Evolutionary conservation across 106 monocot genomes (phyloP).

Genomic region (Platanthera zijinensis): DNA sequence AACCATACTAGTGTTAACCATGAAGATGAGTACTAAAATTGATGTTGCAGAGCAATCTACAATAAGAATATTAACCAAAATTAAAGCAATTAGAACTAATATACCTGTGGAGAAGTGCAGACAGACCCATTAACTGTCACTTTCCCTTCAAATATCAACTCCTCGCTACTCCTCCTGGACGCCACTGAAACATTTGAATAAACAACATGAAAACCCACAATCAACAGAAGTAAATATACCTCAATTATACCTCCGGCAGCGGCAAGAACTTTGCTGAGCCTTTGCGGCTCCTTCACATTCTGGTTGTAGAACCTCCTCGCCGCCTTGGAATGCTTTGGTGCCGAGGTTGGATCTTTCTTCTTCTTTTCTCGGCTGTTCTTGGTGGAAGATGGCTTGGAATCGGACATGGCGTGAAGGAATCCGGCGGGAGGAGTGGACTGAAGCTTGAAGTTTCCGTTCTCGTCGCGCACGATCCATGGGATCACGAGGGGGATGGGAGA

Average conservation of each 20-base stretch:
- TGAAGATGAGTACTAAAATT: neutral
- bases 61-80: neutral
- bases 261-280: constrained; percentile 82
- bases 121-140: constrained; percentile 90
- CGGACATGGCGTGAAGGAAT: constrained; percentile 58
- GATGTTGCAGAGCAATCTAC: neutral
- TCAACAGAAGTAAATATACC: neutral
- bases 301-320: constrained; percentile 94
- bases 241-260: constrained; percentile 75
- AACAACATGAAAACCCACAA: neutral
- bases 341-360: constrained; percentile 15
- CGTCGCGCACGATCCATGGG: constrained; percentile 70
- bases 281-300: constrained; percentile 63
- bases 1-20: neutral
- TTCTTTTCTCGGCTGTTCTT: constrained; percentile 27
- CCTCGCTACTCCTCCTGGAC: constrained; percentile 76
- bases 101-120: constrained; percentile 86
- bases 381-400: constrained; percentile 19
- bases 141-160: constrained; percentile 85
- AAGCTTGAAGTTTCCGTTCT: constrained; percentile 42
- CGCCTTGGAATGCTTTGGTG: constrained; percentile 81
- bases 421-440: constrained; percentile 54
- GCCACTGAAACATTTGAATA: constrained; percentile 43
- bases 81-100: neutral
- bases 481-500: constrained; percentile 37